These are phyloP conservation scores for Choanephora cucurbitarum DNA, from an alignment of 371 early-diverging fungal genomes.

Conservation along the genomic window DNA sequence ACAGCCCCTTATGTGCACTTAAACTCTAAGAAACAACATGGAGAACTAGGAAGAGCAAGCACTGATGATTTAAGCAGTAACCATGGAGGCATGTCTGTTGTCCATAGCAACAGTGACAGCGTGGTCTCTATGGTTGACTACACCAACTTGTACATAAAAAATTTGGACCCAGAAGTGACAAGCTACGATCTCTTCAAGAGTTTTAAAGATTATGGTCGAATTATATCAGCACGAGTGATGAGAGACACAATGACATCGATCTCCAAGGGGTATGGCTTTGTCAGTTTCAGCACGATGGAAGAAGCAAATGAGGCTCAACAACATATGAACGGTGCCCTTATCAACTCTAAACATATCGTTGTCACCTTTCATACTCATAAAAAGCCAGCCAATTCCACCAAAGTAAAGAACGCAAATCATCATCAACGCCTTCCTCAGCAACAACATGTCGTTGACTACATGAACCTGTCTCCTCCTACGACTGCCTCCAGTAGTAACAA, in stretches of 20 bases:
- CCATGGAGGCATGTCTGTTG: not conserved
- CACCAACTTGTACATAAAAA: constrained; percentile 52
- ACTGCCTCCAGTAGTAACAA: constrained; percentile 1
- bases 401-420: not conserved
- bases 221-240: constrained; percentile 70
- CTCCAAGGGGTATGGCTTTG: constrained; percentile 91
- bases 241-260: constrained; percentile 75
- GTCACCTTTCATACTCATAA: constrained; percentile 52
- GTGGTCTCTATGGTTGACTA: constrained; percentile 30
- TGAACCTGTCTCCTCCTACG: constrained; percentile 6
- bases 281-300: constrained; percentile 39
- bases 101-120: constrained; percentile 1
- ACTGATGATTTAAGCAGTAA: not conserved
- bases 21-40: constrained; percentile 5
- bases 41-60: not conserved
- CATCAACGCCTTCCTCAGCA: not conserved
- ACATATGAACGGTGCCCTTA: constrained; percentile 35
- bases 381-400: constrained; percentile 15
- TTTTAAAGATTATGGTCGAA: constrained; percentile 44
- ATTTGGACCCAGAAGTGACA: constrained; percentile 43
- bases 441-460: not conserved
- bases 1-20: constrained; percentile 29
- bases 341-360: constrained; percentile 33
- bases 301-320: constrained; percentile 44
- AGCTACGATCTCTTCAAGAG: constrained; percentile 45